Conservation (phyloP, 164 flowering plant genomes). For the Annona cherimola region DNA sequence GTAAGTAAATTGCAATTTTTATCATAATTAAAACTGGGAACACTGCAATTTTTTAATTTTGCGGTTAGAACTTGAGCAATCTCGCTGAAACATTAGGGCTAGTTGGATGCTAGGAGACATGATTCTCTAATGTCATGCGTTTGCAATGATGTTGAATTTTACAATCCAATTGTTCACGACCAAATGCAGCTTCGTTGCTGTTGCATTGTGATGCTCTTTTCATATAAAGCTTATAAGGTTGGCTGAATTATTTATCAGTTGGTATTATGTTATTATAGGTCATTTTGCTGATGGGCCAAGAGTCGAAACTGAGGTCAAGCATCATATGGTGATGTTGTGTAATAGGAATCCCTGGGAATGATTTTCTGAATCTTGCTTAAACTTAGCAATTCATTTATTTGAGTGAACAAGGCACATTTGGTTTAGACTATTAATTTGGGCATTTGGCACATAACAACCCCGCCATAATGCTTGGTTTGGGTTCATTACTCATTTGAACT, state of each 20-base stretch:
- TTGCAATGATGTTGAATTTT: not conserved
- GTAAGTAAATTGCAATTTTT: not conserved
- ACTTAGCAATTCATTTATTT: not conserved
- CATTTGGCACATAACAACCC: not conserved
- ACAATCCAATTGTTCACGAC: not conserved
- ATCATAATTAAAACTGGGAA: not conserved
- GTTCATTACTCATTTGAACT: too few relatives aligned
- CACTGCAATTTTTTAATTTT: not conserved
- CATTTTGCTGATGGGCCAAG: not conserved
- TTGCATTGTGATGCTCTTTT: not conserved
- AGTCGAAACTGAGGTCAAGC: slow-evolving; percentile 2
- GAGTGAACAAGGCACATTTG: not conserved
- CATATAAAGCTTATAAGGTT: too few relatives aligned
- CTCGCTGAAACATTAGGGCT: not conserved
- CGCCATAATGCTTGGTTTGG: too few relatives aligned
- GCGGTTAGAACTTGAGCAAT: not conserved
- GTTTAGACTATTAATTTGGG: not conserved
- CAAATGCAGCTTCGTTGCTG: not conserved
- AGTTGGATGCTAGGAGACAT: not conserved
- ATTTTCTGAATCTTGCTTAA: not conserved
- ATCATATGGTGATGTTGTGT: not conserved
- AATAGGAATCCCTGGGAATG: not conserved
- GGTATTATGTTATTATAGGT: not conserved
- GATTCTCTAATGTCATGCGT: not conserved
- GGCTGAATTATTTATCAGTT: not conserved